These are phyloP conservation scores for Rhodotorula mucilaginosa DNA, from an alignment of 1,284 basidiomycete genomes.

Conservation along the genomic window DNA sequence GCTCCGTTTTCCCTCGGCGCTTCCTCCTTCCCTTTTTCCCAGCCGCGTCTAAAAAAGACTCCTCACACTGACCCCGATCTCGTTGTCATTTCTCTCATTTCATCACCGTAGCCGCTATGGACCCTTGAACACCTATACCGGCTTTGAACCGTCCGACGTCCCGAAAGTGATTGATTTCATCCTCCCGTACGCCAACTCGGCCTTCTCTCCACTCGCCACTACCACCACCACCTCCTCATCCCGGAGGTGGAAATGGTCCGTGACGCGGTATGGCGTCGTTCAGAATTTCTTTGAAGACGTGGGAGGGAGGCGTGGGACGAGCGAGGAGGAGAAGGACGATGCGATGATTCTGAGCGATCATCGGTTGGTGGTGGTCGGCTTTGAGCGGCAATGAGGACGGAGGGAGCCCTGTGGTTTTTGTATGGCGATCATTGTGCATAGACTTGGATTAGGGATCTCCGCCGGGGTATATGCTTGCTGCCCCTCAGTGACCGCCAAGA, in stretches of 20 bases:
- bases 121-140: constrained; percentile 41
- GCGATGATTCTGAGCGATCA: constrained; percentile 35
- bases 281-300: constrained; percentile 39
- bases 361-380: constrained; percentile 29
- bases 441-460: too few species aligned
- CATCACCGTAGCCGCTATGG: constrained; percentile 31
- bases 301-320: constrained; percentile 10
- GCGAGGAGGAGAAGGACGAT: constrained; percentile 11
- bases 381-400: neutral
- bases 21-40: neutral
- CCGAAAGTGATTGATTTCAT: constrained; percentile 42
- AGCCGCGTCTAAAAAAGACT: neutral
- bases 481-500: too few species aligned
- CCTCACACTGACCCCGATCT: neutral
- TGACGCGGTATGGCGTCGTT: constrained; percentile 36
- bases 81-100: neutral
- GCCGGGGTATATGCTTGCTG: too few species aligned
- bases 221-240: too few species aligned
- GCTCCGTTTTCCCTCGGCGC: too few species aligned
- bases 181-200: constrained; percentile 26
- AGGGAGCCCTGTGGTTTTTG: too few species aligned
- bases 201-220: constrained; percentile 1
- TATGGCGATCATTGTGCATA: too few species aligned
- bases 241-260: constrained; percentile 26
- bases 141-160: constrained; percentile 31